Base-by-base conservation (phyloP, 495 filamentous ascomycete species). In the Hyaloscypha variabilis region DNA sequence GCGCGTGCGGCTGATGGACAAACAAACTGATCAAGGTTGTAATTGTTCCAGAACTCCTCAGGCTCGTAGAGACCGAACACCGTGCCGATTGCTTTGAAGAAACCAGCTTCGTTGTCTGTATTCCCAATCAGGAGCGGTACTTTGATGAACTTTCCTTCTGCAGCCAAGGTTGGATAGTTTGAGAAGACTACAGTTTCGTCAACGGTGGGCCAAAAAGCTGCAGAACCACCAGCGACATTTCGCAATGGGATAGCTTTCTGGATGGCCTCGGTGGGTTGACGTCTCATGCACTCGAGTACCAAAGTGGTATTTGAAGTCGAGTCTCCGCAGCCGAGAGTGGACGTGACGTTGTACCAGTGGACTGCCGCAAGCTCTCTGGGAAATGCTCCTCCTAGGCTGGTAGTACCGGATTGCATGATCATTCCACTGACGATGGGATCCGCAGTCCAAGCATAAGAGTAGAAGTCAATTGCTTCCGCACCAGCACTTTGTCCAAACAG, bases 101-200 rank as follows among this genome's bases (percentile, higher is more conserved):
- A 55, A 46, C 79, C 81, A 4, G 73, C 71, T 69, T 84, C 81
- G 69, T 79, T 74, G 64, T 81, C 68, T 52, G 71, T 79, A 63
- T 77, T 77, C 60, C 77, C 80, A 30, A 76, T 67, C 5, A 84
- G 71, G 39, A 76, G 72, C 6, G 79, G 80, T 70, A 75, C 36
- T 25, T 71, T 68, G 30, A 71, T 71, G 58, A 79, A 79, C 25
- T 68, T 67, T 14, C 77, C 75, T 19, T 69, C 66, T 14, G 58
- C 64, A 24, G 72, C 75, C 59, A 63, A 63, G 36, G 65, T 72
- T 4, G 42, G 68, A 72, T 84, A 83, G 59, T 85, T 71, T 10
- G 58, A 66, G 65, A 85, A 85, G 3, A 85, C 79, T 11, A 75
- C 74, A 1, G 68, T 60, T 6, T 74, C 70, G 63, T 84, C 82